phyloP scores from a whole-genome alignment of 495 filamentous ascomycete genomes.

The Penicillium silybi region DNA sequence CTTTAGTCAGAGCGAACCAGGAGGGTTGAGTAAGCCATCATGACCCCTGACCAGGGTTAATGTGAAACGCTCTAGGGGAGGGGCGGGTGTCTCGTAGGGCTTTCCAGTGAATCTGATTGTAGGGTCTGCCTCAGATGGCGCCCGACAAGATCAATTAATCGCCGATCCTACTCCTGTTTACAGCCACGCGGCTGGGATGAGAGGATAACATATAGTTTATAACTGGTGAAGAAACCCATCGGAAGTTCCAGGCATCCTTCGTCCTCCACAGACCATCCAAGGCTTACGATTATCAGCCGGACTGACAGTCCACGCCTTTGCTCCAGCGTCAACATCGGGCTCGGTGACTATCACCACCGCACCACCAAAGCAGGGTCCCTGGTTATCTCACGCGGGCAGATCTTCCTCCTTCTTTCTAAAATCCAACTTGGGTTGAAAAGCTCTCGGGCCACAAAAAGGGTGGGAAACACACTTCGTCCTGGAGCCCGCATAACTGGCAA shows the following conservation, averaged over 20 bases:
- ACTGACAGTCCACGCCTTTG: conserved; percentile 1
- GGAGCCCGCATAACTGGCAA: no score
- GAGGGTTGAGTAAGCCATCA: conserved; percentile 1
- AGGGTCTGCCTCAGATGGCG: conserved; percentile 2
- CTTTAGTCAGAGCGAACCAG: conserved; percentile 4
- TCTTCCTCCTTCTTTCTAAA: no score
- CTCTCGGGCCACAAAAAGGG: no score
- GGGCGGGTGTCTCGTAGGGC: not conserved
- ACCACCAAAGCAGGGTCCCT: no score
- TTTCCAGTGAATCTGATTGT: not conserved
- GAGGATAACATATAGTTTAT: not conserved
- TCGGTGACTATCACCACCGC: no score
- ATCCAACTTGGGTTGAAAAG: no score
- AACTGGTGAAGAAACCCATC: not conserved
- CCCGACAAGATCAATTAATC: conserved; percentile 1
- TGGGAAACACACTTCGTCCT: no score
- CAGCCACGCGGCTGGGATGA: not conserved
- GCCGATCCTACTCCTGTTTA: conserved; percentile 3
- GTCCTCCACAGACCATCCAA: not conserved
- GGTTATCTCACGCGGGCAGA: no score
- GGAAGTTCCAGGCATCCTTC: not conserved
- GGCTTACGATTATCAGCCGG: not conserved
- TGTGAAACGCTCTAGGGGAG: not conserved
- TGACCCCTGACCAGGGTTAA: not conserved
- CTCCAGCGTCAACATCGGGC: no score